Evolutionary conservation across 805 yeast species (phyloP).

Genomic region (Lipomyces yamadae): DNA sequence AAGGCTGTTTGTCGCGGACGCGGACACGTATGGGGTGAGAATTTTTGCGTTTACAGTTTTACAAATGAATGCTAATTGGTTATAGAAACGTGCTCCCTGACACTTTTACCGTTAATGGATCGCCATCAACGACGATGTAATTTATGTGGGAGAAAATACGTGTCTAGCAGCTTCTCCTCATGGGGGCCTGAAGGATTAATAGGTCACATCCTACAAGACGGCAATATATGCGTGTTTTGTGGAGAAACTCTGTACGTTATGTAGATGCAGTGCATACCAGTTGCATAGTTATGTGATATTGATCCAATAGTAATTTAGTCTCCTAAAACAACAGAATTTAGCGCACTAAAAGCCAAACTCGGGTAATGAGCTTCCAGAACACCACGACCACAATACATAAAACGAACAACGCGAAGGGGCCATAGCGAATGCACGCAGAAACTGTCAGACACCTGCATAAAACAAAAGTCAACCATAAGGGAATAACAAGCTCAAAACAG

Average conservation of each 20-base stretch:
- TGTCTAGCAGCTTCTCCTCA: constrained; percentile 1
- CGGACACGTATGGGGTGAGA: constrained; percentile 32
- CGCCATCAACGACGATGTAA: constrained; percentile 29
- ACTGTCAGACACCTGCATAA: neutral
- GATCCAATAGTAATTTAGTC: neutral
- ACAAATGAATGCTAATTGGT: neutral
- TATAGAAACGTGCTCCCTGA: constrained; percentile 28
- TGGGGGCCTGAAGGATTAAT: constrained; percentile 1
- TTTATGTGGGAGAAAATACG: constrained; percentile 14
- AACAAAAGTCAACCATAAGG: neutral
- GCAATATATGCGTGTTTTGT: constrained; percentile 28
- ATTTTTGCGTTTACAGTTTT: neutral
- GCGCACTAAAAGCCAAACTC: constrained; percentile 5
- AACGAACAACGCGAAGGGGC: neutral
- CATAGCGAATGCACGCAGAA: constrained; percentile 1
- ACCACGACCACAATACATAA: neutral
- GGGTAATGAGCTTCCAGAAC: neutral
- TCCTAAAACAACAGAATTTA: neutral
- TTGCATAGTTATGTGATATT: neutral
- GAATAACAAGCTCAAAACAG: neutral
- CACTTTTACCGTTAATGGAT: constrained; percentile 32
- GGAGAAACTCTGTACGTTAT: constrained; percentile 22
- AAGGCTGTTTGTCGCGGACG: constrained; percentile 18
- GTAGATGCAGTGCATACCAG: neutral
- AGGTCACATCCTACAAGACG: neutral